Evolutionary conservation across 163 green algal species (phyloP).

Genomic region (Chlamydomonas reinhardtii): DNA sequence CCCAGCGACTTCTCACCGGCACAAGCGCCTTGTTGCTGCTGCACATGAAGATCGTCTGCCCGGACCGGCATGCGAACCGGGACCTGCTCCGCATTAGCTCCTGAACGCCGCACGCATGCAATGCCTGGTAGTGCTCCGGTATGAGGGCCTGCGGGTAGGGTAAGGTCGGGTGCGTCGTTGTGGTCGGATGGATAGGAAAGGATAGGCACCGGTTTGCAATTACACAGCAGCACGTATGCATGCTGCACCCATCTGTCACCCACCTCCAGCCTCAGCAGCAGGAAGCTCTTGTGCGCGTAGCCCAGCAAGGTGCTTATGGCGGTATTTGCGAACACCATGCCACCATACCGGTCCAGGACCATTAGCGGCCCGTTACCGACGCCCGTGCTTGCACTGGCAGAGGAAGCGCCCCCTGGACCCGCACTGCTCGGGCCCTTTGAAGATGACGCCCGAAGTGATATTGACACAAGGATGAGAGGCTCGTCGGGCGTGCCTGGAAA

Average conservation of each 20-base stretch:
- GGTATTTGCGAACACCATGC: too few relatives aligned
- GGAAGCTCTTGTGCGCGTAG: not conserved
- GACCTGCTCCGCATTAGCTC: not conserved
- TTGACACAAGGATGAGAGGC: not conserved
- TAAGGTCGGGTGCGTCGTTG: too few relatives aligned
- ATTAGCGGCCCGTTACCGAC: too few relatives aligned
- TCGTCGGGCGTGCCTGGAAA: constrained; percentile 20
- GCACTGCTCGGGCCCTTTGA: too few relatives aligned
- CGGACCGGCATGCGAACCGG: not conserved
- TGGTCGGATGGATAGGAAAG: too few relatives aligned
- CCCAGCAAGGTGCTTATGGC: not conserved
- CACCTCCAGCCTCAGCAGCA: not conserved
- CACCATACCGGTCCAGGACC: too few relatives aligned
- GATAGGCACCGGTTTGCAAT: too few relatives aligned
- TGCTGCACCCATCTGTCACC: too few relatives aligned
- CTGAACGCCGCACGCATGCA: not conserved
- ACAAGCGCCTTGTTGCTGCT: not conserved
- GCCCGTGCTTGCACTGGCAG: too few relatives aligned
- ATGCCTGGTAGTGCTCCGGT: not conserved
- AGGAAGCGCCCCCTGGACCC: too few relatives aligned
- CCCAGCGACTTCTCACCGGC: not conserved
- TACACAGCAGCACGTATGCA: too few relatives aligned
- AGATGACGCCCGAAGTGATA: not conserved
- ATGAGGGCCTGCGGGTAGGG: not conserved
- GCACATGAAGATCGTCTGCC: not conserved